Conservation (phyloP, 257 asterid species). For the Capsicum rhomboideum region DNA sequence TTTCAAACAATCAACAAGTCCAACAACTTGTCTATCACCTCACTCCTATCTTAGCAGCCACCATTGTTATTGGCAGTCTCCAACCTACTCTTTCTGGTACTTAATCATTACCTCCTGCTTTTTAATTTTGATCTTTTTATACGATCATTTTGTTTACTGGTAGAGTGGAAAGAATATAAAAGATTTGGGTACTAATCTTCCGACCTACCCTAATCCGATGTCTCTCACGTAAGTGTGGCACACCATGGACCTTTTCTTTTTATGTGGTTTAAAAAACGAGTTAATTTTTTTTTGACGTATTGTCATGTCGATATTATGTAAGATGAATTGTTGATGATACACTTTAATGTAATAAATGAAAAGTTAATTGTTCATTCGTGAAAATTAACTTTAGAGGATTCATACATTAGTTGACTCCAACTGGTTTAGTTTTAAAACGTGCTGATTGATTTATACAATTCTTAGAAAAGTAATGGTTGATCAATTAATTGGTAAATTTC, state of each 20-base stretch:
- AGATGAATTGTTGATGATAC: not conserved
- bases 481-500: no score
- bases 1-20: conserved; percentile 25
- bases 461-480: not conserved
- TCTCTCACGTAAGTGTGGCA: not conserved
- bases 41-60: conserved; percentile 40
- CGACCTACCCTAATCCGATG: no score
- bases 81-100: conserved; percentile 45
- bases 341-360: no score
- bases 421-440: not conserved
- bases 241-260: not conserved
- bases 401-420: no score
- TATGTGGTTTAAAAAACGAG: not conserved
- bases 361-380: not conserved
- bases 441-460: not conserved
- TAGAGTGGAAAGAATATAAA: no score
- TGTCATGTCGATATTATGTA: not conserved
- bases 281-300: no score
- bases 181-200: no score
- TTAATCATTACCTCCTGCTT: not conserved
- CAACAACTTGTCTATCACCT: conserved; percentile 30
- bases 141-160: not conserved
- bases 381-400: no score
- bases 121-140: not conserved
- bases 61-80: conserved; percentile 27